Evolutionary conservation across 352 stramenopile species (phyloP).

Genomic region (Pythium dissimile): DNA sequence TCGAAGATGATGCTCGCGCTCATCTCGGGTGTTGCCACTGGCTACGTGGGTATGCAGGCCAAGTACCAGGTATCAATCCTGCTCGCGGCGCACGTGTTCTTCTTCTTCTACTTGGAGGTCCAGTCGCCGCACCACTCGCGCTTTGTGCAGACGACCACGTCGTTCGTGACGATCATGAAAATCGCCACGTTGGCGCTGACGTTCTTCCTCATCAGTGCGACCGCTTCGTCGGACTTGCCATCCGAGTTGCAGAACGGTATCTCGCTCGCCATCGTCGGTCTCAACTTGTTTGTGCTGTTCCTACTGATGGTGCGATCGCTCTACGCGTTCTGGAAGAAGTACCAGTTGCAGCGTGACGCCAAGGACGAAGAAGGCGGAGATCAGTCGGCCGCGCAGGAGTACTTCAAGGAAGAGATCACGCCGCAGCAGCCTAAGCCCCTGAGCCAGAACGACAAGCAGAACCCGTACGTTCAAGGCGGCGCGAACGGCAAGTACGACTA

Average conservation of each 20-base stretch:
- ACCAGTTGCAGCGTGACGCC: conserved; percentile 29
- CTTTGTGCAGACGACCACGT: conserved; percentile 36
- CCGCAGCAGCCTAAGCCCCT: conserved; percentile 1
- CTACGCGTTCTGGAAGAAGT: conserved; percentile 37
- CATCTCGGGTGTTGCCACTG: conserved; percentile 27
- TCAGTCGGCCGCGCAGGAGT: conserved; percentile 24
- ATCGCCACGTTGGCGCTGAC: conserved; percentile 31
- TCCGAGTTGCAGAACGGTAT: conserved; percentile 32
- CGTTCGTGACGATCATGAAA: conserved; percentile 40
- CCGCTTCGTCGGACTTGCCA: conserved; percentile 19
- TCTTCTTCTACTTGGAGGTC: conserved; percentile 37
- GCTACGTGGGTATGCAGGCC: conserved; percentile 26
- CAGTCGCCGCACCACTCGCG: conserved; percentile 29
- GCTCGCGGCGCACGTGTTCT: conserved; percentile 29
- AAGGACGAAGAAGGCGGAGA: conserved; percentile 23
- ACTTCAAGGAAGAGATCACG: conserved; percentile 28
- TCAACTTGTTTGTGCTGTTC: conserved; percentile 38
- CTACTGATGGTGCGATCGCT: conserved; percentile 31
- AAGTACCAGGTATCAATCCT: conserved; percentile 34
- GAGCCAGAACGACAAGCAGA: conserved; percentile 11
- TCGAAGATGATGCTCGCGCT: conserved; percentile 51
- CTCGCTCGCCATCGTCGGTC: conserved; percentile 31
- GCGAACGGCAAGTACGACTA: conserved; percentile 23
- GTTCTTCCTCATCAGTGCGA: conserved; percentile 39
- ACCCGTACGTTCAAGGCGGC: conserved; percentile 20